These are phyloP conservation scores for Ophiostoma pallidulum DNA, from an alignment of 2,329 filamentous ascomycete species.

Conservation along the genomic window DNA sequence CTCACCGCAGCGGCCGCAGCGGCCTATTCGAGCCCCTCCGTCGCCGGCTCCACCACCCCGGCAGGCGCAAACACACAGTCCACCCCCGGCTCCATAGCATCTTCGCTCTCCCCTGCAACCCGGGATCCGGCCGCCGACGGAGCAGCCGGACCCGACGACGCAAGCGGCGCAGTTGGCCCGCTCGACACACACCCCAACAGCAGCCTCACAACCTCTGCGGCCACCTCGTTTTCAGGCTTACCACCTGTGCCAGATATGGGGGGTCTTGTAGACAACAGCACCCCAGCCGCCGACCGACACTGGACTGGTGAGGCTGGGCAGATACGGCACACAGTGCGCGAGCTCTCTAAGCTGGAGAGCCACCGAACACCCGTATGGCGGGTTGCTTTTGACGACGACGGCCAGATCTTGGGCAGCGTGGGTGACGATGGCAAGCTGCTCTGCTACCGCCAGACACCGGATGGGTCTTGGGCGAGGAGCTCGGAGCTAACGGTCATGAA, in stretches of 20 bases:
- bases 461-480: conserved; percentile 50
- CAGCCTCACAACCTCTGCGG: conserved; percentile 10
- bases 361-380: conserved; percentile 67
- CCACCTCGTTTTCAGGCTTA: conserved; percentile 9
- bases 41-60: neutral
- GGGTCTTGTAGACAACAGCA: conserved; percentile 24
- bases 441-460: conserved; percentile 51
- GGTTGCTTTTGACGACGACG: conserved; percentile 60
- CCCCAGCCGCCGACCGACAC: conserved; percentile 34
- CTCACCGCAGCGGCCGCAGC: conserved; percentile 4
- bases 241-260: conserved; percentile 31
- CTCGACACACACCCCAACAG: neutral
- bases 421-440: conserved; percentile 64
- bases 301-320: conserved; percentile 53
- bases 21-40: neutral
- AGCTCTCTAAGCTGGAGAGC: conserved; percentile 57
- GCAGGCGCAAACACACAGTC: conserved; percentile 2
- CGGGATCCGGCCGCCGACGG: conserved; percentile 3
- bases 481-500: conserved; percentile 51
- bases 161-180: neutral
- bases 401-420: conserved; percentile 64
- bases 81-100: conserved; percentile 7
- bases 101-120: conserved; percentile 10
- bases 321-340: conserved; percentile 51
- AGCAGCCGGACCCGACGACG: neutral